These are phyloP conservation scores for Solanum dulcamara DNA, from an alignment of 257 asterid species.

Conservation along the genomic window DNA sequence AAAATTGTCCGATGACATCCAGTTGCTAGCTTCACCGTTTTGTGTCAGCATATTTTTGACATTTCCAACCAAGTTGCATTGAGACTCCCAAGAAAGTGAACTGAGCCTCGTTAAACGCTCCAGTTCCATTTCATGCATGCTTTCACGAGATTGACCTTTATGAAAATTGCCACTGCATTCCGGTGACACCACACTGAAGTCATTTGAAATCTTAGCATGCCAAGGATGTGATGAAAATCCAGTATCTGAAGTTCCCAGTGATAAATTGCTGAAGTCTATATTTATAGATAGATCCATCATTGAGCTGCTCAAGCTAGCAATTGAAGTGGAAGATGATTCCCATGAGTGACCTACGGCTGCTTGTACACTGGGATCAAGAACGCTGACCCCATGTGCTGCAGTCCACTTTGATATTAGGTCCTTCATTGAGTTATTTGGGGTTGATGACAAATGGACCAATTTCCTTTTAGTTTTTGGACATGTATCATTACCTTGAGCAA, in stretches of 20 bases:
- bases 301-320: constrained; percentile 63
- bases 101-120: constrained; percentile 26
- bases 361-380: constrained; percentile 36
- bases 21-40: constrained; percentile 17
- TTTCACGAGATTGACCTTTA: background rate
- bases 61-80: constrained; percentile 37
- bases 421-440: constrained; percentile 52
- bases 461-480: constrained; percentile 59
- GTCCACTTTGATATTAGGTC: constrained; percentile 61
- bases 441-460: constrained; percentile 35
- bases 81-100: constrained; percentile 62
- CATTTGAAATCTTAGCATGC: constrained; percentile 6
- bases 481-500: constrained; percentile 55
- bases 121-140: constrained; percentile 16
- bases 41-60: constrained; percentile 25
- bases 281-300: constrained; percentile 51
- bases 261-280: constrained; percentile 42
- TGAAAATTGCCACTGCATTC: background rate
- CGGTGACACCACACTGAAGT: background rate
- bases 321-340: constrained; percentile 51
- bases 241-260: constrained; percentile 28
- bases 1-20: constrained; percentile 19
- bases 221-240: constrained; percentile 20
- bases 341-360: constrained; percentile 11
- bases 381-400: constrained; percentile 15